phyloP scores from a whole-genome alignment of 768 basidiomycete species.

The Lentinula guzmanii region DNA sequence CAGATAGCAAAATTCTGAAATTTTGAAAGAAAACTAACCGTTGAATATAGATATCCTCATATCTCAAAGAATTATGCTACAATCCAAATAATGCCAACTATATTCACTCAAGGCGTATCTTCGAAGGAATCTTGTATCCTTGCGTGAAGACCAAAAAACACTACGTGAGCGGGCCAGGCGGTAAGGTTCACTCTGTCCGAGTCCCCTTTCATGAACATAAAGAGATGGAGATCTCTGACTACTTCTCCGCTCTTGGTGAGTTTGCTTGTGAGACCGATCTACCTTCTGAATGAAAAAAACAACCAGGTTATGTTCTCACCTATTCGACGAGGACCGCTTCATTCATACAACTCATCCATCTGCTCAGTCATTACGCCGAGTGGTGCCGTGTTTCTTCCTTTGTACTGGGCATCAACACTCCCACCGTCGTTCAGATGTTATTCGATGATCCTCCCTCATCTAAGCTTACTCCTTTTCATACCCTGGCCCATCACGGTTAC shows the following conservation, averaged over 20 bases:
- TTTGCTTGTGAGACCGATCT: background rate
- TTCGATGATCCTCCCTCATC: background rate
- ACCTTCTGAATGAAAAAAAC: background rate
- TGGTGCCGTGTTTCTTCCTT: conserved; percentile 9
- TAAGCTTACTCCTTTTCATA: background rate
- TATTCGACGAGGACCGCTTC: background rate
- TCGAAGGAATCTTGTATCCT: conserved; percentile 5
- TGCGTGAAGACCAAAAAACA: conserved; percentile 1
- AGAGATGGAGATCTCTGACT: conserved; percentile 4
- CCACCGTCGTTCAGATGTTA: conserved; percentile 9
- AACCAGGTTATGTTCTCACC: conserved; percentile 8
- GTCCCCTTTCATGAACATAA: conserved; percentile 7
- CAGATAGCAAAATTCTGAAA: background rate
- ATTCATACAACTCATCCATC: conserved; percentile 5
- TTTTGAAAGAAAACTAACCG: background rate
- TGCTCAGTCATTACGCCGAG: conserved; percentile 6
- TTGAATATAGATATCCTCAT: conserved; percentile 1
- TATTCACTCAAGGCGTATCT: background rate
- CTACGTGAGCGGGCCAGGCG: background rate
- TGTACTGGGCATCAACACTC: conserved; percentile 7
- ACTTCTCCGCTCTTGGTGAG: conserved; percentile 11
- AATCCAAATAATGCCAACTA: background rate
- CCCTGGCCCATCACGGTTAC: background rate
- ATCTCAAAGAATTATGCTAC: conserved; percentile 2
- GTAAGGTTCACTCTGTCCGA: background rate